Percentiles rank a stretch among this genome's conserved stretches.
These are phyloP conservation scores for Aeminium ludgeri DNA, from an alignment of 495 filamentous ascomycete species.

Conservation along the genomic window DNA sequence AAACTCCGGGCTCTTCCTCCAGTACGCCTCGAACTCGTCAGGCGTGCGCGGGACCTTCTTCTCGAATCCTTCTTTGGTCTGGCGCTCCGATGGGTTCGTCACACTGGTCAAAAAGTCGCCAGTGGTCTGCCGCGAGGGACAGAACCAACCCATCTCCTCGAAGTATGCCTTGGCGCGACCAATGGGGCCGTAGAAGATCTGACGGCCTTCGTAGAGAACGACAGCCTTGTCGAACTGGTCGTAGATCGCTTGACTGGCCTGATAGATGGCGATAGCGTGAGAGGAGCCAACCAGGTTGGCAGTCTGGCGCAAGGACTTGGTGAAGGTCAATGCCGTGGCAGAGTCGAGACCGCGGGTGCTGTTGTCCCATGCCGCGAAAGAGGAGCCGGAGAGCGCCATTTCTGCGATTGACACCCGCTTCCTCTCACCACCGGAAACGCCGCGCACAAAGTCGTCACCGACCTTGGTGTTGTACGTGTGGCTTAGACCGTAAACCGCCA, in stretches of 20 bases:
- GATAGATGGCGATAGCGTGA: slow-evolving; percentile 16
- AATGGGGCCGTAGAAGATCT: slow-evolving; percentile 52
- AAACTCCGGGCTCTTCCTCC: slow-evolving; percentile 6
- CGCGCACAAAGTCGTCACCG: slow-evolving; percentile 17
- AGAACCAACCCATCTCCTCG: slow-evolving; percentile 27
- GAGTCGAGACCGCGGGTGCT: slow-evolving; percentile 15
- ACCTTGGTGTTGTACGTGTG: slow-evolving; percentile 20
- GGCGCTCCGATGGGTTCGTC: slow-evolving; percentile 13
- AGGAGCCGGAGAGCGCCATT: slow-evolving; percentile 7
- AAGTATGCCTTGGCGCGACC: slow-evolving; percentile 45
- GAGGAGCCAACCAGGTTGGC: slow-evolving; percentile 8
- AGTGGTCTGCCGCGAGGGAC: slow-evolving; percentile 14
- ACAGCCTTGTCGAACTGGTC: slow-evolving; percentile 21
- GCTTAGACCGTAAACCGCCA: slow-evolving; percentile 14
- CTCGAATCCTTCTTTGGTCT: slow-evolving; percentile 17
- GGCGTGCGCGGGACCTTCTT: slow-evolving; percentile 16
- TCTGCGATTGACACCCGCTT: slow-evolving; percentile 17
- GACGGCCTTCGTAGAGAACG: slow-evolving; percentile 45
- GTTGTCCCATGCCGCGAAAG: slow-evolving; percentile 15
- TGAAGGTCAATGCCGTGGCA: slow-evolving; percentile 13
- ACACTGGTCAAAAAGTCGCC: slow-evolving; percentile 19
- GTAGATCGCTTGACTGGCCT: slow-evolving; percentile 14
- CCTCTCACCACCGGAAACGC: slow-evolving; percentile 21
- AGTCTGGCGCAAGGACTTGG: slow-evolving; percentile 5
- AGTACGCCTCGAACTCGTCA: slow-evolving; percentile 18